Base-by-base conservation (phyloP, 2,329 filamentous ascomycete species). In the Stachybotrys chlorohalonatus region DNA sequence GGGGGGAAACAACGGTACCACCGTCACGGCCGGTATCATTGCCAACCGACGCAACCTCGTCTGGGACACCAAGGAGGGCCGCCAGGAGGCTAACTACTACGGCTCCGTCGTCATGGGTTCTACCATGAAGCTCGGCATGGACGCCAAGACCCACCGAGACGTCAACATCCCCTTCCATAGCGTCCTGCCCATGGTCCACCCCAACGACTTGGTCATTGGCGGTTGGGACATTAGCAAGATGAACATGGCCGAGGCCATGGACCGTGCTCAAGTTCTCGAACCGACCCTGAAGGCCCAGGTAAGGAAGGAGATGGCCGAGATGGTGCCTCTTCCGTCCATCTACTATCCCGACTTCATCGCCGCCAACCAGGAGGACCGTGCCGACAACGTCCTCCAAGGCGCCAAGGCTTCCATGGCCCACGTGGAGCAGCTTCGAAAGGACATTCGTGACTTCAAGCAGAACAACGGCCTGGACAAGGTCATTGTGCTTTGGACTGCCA, bases 341-440 rank as follows among this genome's bases (percentile, higher is more conserved):
- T 99, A 99, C 83, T 99, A 99, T 73, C 94, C 94, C 1, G 94
- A 97, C 75, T 99, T 99, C 79, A 99, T 99, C 68, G 94, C 94
- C 62, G 89, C 94, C 70, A 99, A 99, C 78, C 94, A 99, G 77
- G 92, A 94, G 73, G 91, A 92, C 68, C 89, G 94, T 66, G 94
- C 93, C 61, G 91, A 99, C 76, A 97, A 99, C 66, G 67, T 95
- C 59, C 73, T 97, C 51, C 76, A 87, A 59, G 94, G 94, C 53
- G 82, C 79, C 73, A 95, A 94, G 77, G 92, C 92, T 60, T 90
- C 79, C 71, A 85, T 77, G 74, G 90, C 84, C 55, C 94, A 99
- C 68, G 90, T 99, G 51, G 91, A 97, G 77, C 83, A 93, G 70
- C 86, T 99, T 66, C 91, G 92, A 68, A 82, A 89, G 72, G 92